Percentiles rank a stretch among this genome's conserved stretches.
These are phyloP conservation scores for Papiliotrema flavescens DNA, from an alignment of 1,284 basidiomycete species.

Conservation along the genomic window DNA sequence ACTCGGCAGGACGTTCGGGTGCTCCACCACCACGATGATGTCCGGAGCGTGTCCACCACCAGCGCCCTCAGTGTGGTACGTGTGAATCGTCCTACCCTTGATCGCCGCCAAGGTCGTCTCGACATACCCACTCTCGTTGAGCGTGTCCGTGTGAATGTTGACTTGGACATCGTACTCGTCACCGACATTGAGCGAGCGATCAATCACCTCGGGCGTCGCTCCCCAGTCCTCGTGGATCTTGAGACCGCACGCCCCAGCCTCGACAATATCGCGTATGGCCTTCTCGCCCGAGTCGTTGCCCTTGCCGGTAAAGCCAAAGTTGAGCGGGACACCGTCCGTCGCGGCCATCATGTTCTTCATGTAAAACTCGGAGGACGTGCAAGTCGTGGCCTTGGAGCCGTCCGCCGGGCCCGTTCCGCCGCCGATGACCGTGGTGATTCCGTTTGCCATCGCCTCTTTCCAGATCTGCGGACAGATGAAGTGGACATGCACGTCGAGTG, in stretches of 20 bases:
- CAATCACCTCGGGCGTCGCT: conserved; percentile 79
- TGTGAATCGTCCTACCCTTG: conserved; percentile 88
- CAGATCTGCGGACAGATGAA: conserved; percentile 92
- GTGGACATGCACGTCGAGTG: conserved; percentile 86
- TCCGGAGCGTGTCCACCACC: conserved; percentile 97
- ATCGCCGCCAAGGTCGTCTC: conserved; percentile 85
- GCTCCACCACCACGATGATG: conserved; percentile 91
- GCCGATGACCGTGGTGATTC: conserved; percentile 82
- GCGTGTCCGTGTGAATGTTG: conserved; percentile 95
- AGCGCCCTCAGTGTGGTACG: conserved; percentile 94
- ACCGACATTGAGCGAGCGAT: conserved; percentile 72
- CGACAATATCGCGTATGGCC: conserved; percentile 73
- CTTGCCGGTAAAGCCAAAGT: conserved; percentile 89
- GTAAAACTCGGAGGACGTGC: conserved; percentile 83
- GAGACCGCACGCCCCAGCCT: conserved; percentile 83
- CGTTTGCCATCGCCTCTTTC: conserved; percentile 55
- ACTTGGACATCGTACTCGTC: conserved; percentile 95
- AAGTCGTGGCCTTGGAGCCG: conserved; percentile 90
- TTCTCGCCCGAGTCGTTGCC: conserved; percentile 81
- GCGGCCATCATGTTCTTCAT: conserved; percentile 83
- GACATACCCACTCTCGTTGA: conserved; percentile 78
- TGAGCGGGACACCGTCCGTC: conserved; percentile 83
- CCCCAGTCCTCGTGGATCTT: conserved; percentile 99
- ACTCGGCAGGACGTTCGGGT: conserved; percentile 87
- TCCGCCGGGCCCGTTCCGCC: conserved; percentile 92